Evolutionary conservation across 352 stramenopile genomes (phyloP).

Genomic region (Elongisporangium anandrum): DNA sequence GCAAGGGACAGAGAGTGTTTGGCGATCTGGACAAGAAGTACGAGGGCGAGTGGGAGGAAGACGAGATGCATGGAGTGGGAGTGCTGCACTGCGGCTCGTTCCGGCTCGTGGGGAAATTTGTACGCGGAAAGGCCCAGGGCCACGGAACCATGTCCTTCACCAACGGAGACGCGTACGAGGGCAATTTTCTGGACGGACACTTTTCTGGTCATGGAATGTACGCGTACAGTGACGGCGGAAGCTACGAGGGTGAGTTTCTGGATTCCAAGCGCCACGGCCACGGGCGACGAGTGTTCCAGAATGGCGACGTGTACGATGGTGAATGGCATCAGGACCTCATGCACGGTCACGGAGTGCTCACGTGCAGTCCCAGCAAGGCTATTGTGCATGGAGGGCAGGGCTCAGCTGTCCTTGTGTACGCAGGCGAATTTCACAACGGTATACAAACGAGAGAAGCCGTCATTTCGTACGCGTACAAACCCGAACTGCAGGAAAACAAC

Average conservation of each 20-base stretch:
- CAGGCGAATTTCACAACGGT: slow-evolving; percentile 39
- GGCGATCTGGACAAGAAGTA: slow-evolving; percentile 38
- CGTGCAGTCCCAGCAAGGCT: slow-evolving; percentile 9
- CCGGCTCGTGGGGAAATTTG: slow-evolving; percentile 61
- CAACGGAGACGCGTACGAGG: slow-evolving; percentile 74
- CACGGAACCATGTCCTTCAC: slow-evolving; percentile 49
- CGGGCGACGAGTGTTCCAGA: slow-evolving; percentile 43
- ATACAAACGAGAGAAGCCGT: slow-evolving; percentile 34
- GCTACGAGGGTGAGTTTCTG: slow-evolving; percentile 49
- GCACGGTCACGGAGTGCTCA: slow-evolving; percentile 50
- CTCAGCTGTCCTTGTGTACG: slow-evolving; percentile 26
- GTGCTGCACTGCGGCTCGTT: slow-evolving; percentile 44
- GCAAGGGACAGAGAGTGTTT: slow-evolving; percentile 59
- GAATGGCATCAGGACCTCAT: slow-evolving; percentile 52
- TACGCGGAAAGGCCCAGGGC: slow-evolving; percentile 39
- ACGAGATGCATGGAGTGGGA: slow-evolving; percentile 51
- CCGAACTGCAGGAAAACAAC: slow-evolving; percentile 1
- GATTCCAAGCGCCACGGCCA: slow-evolving; percentile 47
- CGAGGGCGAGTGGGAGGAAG: slow-evolving; percentile 63
- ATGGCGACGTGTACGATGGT: slow-evolving; percentile 48
- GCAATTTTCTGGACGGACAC: slow-evolving; percentile 37
- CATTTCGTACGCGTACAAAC: slow-evolving; percentile 40
- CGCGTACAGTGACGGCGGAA: slow-evolving; percentile 41
- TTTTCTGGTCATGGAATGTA: slow-evolving; percentile 43
- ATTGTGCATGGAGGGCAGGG: background rate